Evolutionary conservation across 2,329 filamentous ascomycete genomes (phyloP).

Genomic region (Ramichloridium luteum): DNA sequence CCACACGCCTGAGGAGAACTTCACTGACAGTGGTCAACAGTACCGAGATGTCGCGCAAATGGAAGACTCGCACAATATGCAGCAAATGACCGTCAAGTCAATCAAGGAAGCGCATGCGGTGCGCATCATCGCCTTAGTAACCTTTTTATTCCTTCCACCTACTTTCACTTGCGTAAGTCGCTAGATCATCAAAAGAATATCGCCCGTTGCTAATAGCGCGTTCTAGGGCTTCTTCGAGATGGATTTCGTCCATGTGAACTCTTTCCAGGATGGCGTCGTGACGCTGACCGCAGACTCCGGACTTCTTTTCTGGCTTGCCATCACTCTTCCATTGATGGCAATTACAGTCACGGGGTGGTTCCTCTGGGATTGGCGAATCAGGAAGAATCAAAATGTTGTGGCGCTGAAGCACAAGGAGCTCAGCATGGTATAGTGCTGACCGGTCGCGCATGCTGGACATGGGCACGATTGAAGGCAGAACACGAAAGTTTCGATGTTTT

Average conservation of each 20-base stretch:
- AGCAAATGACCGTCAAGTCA: slow-evolving; percentile 6
- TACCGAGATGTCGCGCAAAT: background rate
- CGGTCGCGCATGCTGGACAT: too few species aligned
- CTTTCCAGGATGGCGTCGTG: slow-evolving; percentile 1
- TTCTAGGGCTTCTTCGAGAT: slow-evolving; percentile 6
- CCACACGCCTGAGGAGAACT: too few species aligned
- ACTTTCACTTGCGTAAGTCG: slow-evolving; percentile 7
- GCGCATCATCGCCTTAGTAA: slow-evolving; percentile 7
- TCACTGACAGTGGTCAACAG: too few species aligned
- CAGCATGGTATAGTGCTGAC: too few species aligned
- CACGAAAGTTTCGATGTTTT: too few species aligned
- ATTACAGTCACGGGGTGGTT: slow-evolving; percentile 6
- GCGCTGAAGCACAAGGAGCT: too few species aligned
- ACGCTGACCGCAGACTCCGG: slow-evolving; percentile 2
- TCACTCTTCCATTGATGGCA: slow-evolving; percentile 6
- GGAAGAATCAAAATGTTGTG: slow-evolving; percentile 2
- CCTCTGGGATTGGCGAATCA: slow-evolving; percentile 5
- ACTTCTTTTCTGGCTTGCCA: slow-evolving; percentile 5
- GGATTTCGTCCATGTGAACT: slow-evolving; percentile 1
- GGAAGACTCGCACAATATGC: slow-evolving; percentile 5
- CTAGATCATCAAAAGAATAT: too few species aligned
- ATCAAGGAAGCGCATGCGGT: slow-evolving; percentile 8
- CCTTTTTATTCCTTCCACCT: slow-evolving; percentile 6
- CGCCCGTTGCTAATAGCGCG: too few species aligned
- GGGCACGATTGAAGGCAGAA: too few species aligned